Base-by-base conservation (phyloP, 257 asterid species). In the Solanum pinnatisectum region DNA sequence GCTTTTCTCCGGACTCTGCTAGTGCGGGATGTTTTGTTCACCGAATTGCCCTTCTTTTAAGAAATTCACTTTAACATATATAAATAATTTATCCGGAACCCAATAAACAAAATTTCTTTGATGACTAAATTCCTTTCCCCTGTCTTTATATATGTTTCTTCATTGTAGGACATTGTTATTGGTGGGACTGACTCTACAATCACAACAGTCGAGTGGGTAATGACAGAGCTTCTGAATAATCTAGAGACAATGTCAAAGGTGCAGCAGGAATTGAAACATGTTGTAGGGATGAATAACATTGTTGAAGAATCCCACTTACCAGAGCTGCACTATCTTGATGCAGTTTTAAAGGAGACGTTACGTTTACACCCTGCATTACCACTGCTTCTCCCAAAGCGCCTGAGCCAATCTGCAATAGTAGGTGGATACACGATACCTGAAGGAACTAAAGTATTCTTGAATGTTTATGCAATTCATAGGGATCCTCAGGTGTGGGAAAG, bases 401-500 rank as follows among this genome's bases (percentile, higher is more conserved):
- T 93, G 12, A 90, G 83, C 71, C 63, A 88, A 67, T 13, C 90
- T 6, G 46, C 88, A 86, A 20, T 11, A 2, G 60, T 91, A 0
- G 93, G 89, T 0, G 94, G 91, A 6, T 89, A 87, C 91, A 91
- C 86, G 0, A 89, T 91, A 22, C 94, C 93, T 3, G 88, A 91
- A 84, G 90, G 84, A 20, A 59, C 91, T 18, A 84, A 10, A 7
- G 87, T 90, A 8, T 40, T 91, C 16, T 23, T 93, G 4, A 91
- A 93, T 36, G 88, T 67, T 30, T 90, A 92, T 92, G 87, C 91
- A 2, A 85, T 87, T 32, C 91, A 89, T 0, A 90, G 89, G 68
- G 95, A 92, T 63, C 94, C 93, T n/a, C 35, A 83, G 1, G 63
- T 91, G n/a, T 93, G 95, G 95, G 93, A 91, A 22, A 82, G 68